Evolutionary conservation across 1,284 basidiomycete genomes (phyloP).

Genomic region (Paramarasmius palmivorus): DNA sequence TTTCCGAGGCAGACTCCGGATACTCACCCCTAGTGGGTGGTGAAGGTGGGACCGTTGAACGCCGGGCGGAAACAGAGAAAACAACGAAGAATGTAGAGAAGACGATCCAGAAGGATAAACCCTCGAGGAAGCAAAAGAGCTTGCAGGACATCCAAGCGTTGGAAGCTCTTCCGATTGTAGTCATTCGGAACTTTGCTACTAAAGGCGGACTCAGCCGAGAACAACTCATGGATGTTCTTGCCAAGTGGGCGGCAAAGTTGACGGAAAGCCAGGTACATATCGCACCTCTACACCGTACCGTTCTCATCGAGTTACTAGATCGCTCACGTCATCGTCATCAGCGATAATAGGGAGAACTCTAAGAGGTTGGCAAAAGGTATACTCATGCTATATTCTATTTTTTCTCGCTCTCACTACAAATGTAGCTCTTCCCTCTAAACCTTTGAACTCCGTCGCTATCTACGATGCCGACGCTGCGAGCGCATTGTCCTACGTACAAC

Average conservation of each 20-base stretch:
- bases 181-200: conserved; percentile 77
- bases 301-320: conserved; percentile 37
- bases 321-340: conserved; percentile 91
- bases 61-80: conserved; percentile 22
- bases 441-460: conserved; percentile 76
- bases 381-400: not conserved
- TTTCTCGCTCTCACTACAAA: not conserved
- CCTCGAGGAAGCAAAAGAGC: conserved; percentile 18
- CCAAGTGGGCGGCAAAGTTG: conserved; percentile 85
- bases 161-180: conserved; percentile 78
- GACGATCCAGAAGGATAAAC: conserved; percentile 17
- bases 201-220: conserved; percentile 67
- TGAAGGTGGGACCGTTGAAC: conserved; percentile 10
- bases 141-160: conserved; percentile 50
- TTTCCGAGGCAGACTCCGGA: conserved; percentile 40
- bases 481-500: conserved; percentile 79
- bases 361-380: conserved; percentile 84
- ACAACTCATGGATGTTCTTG: conserved; percentile 75
- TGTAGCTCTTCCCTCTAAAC: conserved; percentile 83
- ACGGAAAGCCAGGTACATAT: conserved; percentile 72
- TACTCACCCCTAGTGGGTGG: conserved; percentile 13
- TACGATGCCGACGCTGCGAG: conserved; percentile 85
- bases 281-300: not conserved
- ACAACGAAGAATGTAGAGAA: conserved; percentile 33
- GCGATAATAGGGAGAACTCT: conserved; percentile 86